Evolutionary conservation across 257 asterid genomes (phyloP).

Genomic region (Solanum pinnatisectum): DNA sequence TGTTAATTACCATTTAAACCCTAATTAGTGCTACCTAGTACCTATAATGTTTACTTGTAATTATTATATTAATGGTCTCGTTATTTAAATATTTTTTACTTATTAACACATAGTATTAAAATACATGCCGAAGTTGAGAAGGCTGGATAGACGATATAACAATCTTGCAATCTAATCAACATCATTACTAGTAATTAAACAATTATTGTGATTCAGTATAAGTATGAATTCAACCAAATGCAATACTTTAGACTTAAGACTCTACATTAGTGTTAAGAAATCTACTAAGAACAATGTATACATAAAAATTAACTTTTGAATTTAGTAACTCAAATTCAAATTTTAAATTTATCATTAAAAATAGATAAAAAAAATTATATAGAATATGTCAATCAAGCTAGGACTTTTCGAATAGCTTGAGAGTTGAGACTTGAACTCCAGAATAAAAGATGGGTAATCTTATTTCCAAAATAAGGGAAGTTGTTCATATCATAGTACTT

Average conservation of each 20-base stretch:
- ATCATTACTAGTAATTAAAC: background rate
- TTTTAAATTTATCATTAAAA: too few species aligned
- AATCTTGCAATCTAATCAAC: background rate
- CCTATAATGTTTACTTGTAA: background rate
- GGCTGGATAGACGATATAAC: background rate
- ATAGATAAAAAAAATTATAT: fast-evolving
- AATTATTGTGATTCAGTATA: background rate
- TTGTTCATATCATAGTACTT: background rate
- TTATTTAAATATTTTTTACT: too few species aligned
- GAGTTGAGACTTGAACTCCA: too few species aligned
- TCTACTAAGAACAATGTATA: background rate
- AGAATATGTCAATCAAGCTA: background rate
- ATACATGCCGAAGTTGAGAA: too few species aligned
- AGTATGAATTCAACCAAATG: background rate
- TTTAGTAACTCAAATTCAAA: background rate
- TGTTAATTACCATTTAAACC: background rate
- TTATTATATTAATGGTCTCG: too few species aligned
- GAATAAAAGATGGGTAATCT: too few species aligned
- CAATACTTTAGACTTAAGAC: too few species aligned
- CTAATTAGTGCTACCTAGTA: background rate
- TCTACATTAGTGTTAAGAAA: background rate
- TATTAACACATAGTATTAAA: too few species aligned
- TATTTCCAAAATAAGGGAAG: background rate
- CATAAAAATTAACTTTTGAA: background rate
- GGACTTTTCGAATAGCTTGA: too few species aligned